A percentile compares a stretch with the other conserved stretches of the same genome.
These are phyloP conservation scores for Tetrapyrgos nigripes DNA, from an alignment of 1,284 basidiomycete genomes.

Conservation along the genomic window DNA sequence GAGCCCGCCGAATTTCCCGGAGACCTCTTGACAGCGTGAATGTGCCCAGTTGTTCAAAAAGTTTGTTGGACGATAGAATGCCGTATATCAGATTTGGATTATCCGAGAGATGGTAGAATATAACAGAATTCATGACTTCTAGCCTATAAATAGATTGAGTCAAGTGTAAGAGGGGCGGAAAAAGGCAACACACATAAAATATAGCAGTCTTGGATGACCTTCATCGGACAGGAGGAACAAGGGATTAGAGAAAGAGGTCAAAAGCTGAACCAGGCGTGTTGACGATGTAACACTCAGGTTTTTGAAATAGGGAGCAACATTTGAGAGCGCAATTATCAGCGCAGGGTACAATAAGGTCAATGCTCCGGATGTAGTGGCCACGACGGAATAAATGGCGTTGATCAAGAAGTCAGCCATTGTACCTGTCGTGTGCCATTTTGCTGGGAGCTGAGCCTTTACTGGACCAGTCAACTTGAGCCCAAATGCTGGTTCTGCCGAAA, in stretches of 20 bases:
- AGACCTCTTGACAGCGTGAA: constrained; percentile 87
- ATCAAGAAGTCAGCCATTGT: constrained; percentile 87
- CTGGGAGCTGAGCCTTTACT: constrained; percentile 68
- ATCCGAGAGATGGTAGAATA: constrained; percentile 72
- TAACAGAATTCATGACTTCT: constrained; percentile 88
- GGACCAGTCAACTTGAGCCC: constrained; percentile 69
- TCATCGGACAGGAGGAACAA: constrained; percentile 92
- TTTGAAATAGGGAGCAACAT: constrained; percentile 87
- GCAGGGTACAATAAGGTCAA: constrained; percentile 90
- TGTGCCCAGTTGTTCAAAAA: constrained; percentile 87
- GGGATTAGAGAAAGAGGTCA: constrained; percentile 89
- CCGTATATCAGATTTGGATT: constrained; percentile 92
- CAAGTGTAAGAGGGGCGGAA: not conserved
- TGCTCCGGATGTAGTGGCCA: constrained; percentile 85
- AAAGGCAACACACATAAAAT: constrained; percentile 73
- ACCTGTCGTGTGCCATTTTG: constrained; percentile 79
- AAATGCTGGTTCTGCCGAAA: constrained; percentile 86
- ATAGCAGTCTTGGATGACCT: constrained; percentile 90
- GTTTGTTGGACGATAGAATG: constrained; percentile 80
- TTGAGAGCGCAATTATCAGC: constrained; percentile 88
- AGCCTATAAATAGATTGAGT: constrained; percentile 56
- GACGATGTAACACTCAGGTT: constrained; percentile 84
- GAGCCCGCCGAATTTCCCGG: constrained; percentile 80
- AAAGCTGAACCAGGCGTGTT: constrained; percentile 84
- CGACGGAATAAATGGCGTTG: constrained; percentile 88